Base-by-base conservation (phyloP, 1,139 yeast species). In the Taphrina flavorubra region DNA sequence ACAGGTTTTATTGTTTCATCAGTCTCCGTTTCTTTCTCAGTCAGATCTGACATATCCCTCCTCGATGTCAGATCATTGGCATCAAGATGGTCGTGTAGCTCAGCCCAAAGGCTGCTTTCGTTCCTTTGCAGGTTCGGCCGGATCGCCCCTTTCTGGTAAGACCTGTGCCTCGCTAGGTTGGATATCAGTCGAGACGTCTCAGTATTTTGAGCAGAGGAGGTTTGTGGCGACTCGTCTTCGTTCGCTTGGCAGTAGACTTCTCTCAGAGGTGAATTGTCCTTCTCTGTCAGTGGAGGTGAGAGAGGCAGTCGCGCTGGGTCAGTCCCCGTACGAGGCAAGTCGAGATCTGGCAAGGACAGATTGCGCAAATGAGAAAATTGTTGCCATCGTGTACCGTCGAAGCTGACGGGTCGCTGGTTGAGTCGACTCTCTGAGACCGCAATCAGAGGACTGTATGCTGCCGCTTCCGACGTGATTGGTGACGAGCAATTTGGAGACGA, bases 351-450 rank as follows among this genome's bases (percentile, higher is more conserved):
- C 14, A 58, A 42, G 18, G 62, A 58, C 8, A 37, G 62, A 37
- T 58, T 42, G 11, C 62, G 51, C 2, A 36, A 6, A 13, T 56
- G 60, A 18, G 60, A n/a, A 10, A 1, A 25, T 16, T 37, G 14
- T 18, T 42, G 51, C 62, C 62, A 58, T 6, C 34, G 51, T 10
- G 62, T 58, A 7, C 62, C 62, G 46, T 58, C 62, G 42, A 58
- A 58, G 20, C 62, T 58, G 42, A 44, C 53, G 2, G 62, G 62
- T 36, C 62, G 51, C 14, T 53, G 25, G n/a, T 37, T 34, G 0
- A n/a, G 25, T 14, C 39, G n/a, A 14, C 20, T 11, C 8, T 44
- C 42, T n/a, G 39, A 6, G 20, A 18, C 53, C 13, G 20, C 39
- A 42, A 6, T 36, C 14, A 40, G 8, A 10, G 53, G 62, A 34